These are phyloP conservation scores for Sonneratia alba DNA, from an alignment of 345 rosid species.

Conservation along the genomic window DNA sequence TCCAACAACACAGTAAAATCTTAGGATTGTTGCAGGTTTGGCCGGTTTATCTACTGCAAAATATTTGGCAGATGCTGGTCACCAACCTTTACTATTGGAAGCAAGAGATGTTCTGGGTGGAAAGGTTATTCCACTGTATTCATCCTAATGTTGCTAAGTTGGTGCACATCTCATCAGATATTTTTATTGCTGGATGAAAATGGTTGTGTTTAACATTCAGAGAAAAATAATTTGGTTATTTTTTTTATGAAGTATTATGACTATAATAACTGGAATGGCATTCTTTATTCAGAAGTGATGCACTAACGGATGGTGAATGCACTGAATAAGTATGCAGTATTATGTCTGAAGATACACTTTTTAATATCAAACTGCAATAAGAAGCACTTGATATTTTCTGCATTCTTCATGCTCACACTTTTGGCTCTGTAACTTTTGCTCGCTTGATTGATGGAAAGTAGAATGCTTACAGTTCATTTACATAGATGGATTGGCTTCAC, in stretches of 20 bases:
- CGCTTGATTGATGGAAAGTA: neutral
- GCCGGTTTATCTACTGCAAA: constrained; percentile 93
- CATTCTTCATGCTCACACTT: neutral
- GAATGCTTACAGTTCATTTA: neutral
- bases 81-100: constrained; percentile 68
- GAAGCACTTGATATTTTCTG: neutral
- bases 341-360: neutral
- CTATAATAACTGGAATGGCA: neutral
- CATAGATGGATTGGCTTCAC: neutral
- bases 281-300: neutral
- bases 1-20: neutral
- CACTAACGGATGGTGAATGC: neutral
- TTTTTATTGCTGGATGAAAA: neutral
- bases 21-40: constrained; percentile 48
- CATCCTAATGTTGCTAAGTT: neutral
- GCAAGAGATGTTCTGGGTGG: constrained; percentile 95
- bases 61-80: constrained; percentile 94
- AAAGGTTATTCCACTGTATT: constrained; percentile 34
- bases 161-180: neutral
- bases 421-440: neutral
- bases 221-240: neutral
- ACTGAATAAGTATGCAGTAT: neutral
- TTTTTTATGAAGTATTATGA: neutral
- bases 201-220: neutral
- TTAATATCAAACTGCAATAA: neutral